These are phyloP conservation scores for Calonectria pseudoturangicola DNA, from an alignment of 2,329 filamentous ascomycete species.

Conservation along the genomic window DNA sequence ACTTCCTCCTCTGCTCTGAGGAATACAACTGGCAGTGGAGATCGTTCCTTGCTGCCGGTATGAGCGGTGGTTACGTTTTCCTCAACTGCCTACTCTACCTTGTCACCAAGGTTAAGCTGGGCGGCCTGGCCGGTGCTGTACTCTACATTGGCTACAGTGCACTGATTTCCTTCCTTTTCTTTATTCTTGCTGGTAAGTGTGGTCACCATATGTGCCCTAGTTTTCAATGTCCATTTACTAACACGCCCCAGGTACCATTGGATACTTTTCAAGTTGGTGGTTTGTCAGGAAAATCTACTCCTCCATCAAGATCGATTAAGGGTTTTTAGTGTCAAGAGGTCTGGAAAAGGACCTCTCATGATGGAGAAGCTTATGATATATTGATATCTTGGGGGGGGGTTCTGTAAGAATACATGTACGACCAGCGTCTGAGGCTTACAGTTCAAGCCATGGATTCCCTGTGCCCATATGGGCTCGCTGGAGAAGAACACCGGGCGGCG, in stretches of 20 bases:
- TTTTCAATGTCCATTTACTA: constrained; percentile 36
- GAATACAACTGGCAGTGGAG: constrained; percentile 99
- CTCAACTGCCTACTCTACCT: constrained; percentile 93
- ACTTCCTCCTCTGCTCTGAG: constrained; percentile 96
- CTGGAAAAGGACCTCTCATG: constrained; percentile 33
- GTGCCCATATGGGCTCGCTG: constrained; percentile 38
- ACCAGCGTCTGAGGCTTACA: constrained; percentile 53
- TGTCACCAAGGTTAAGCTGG: constrained; percentile 89
- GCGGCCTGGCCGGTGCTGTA: constrained; percentile 88
- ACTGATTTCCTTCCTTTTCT: constrained; percentile 92
- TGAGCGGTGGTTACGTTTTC: constrained; percentile 94
- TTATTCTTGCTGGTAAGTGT: constrained; percentile 91
- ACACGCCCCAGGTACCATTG: constrained; percentile 84
- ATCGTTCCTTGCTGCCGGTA: constrained; percentile 92
- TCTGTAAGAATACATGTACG: constrained; percentile 59
- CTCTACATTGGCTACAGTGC: constrained; percentile 95
- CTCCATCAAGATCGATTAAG: constrained; percentile 97
- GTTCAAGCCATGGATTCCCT: constrained; percentile 37
- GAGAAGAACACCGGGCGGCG: constrained; percentile 40
- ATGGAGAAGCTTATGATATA: constrained; percentile 45
- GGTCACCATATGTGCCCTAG: not conserved
- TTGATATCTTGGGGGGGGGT: constrained; percentile 41
- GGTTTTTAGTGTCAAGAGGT: constrained; percentile 12
- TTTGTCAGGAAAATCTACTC: constrained; percentile 96
- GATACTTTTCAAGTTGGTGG: constrained; percentile 95